Evolutionary conservation across 2,329 filamentous ascomycete genomes (phyloP).

Genomic region (Thermoascus crustaceus): DNA sequence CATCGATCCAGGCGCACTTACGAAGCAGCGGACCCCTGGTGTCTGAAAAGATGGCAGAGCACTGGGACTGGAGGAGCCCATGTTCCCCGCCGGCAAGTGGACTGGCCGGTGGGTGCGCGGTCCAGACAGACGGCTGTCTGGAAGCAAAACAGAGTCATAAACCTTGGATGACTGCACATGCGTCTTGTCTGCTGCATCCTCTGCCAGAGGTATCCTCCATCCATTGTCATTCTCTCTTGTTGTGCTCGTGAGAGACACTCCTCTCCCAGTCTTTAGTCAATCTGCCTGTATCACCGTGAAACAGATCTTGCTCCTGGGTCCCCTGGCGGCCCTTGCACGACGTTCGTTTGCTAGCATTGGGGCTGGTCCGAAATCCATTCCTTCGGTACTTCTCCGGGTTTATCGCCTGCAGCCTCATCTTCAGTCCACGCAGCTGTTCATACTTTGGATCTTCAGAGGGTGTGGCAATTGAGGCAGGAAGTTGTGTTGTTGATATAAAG

Average conservation of each 20-base stretch:
- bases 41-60: constrained; percentile 1
- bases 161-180: too few species aligned
- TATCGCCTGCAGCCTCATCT: neutral
- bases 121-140: neutral
- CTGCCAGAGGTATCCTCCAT: too few species aligned
- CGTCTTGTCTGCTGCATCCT: too few species aligned
- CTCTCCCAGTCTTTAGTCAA: neutral
- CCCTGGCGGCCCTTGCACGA: neutral
- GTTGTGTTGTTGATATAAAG: neutral
- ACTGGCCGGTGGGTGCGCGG: neutral
- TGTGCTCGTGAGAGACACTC: too few species aligned
- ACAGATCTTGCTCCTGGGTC: neutral
- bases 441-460: neutral
- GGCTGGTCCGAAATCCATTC: neutral
- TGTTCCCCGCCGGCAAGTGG: constrained; percentile 1
- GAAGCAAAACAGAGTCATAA: constrained; percentile 1
- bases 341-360: constrained; percentile 1
- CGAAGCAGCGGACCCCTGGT: neutral
- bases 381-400: neutral
- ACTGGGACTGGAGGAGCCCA: neutral
- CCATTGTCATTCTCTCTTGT: too few species aligned
- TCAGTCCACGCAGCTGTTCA: neutral
- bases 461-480: neutral
- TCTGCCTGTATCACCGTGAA: neutral
- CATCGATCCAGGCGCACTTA: neutral